phyloP scores from a whole-genome alignment of 257 asterid genomes.

The Scutellaria baicalensis region DNA sequence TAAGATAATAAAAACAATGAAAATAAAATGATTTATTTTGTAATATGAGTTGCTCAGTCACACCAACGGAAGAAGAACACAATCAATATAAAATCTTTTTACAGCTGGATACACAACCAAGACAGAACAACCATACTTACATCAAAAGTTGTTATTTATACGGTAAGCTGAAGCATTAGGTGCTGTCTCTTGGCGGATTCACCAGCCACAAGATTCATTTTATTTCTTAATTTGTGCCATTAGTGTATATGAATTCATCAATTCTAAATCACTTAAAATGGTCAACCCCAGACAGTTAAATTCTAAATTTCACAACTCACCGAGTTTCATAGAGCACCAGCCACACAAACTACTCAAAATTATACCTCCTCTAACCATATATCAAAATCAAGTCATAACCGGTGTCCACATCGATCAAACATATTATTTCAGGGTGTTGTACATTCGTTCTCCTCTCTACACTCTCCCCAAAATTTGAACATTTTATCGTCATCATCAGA shows the following conservation, averaged over 20 bases:
- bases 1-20: not conserved
- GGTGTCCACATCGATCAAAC: not conserved
- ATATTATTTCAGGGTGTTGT: not conserved
- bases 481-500: slow-evolving; percentile 13
- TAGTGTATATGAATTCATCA: not conserved
- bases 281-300: not conserved
- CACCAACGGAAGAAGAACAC: not conserved
- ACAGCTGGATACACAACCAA: not conserved
- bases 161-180: not conserved
- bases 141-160: not conserved
- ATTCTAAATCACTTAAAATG: not conserved
- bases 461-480: not conserved
- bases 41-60: not conserved
- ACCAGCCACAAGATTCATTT: not conserved
- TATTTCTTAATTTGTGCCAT: not conserved
- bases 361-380: not conserved
- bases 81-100: not conserved
- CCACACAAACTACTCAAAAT: not conserved
- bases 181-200: not conserved
- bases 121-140: not conserved
- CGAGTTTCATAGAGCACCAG: not conserved
- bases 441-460: not conserved
- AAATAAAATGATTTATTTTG: not conserved
- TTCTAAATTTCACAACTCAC: not conserved
- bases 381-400: not conserved